These are phyloP conservation scores for Eustoma russellianum DNA, from an alignment of 257 asterid species.

Conservation along the genomic window DNA sequence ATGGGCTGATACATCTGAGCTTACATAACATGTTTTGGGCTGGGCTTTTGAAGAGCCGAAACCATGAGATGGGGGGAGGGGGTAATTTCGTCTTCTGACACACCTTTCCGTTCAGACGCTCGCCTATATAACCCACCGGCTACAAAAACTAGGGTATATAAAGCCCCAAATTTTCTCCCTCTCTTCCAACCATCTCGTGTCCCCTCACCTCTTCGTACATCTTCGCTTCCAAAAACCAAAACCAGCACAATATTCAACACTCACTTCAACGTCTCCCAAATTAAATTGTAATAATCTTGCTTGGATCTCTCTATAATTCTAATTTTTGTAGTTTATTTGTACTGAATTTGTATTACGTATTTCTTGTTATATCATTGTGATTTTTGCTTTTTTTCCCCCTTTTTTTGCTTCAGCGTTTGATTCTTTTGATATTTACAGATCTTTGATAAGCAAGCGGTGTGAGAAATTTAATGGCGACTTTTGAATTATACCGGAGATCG, in stretches of 20 bases:
- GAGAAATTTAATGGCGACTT: conserved; percentile 55
- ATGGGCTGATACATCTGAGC: too few species aligned
- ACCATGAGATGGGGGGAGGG: not conserved
- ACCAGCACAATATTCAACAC: conserved; percentile 6
- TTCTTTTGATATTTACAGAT: conserved; percentile 4
- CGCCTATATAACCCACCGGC: conserved; percentile 40
- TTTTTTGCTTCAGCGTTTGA: not conserved
- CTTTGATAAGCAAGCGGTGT: conserved; percentile 16
- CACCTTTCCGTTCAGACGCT: not conserved
- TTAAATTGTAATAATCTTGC: conserved; percentile 2
- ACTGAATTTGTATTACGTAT: not conserved
- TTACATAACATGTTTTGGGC: too few species aligned
- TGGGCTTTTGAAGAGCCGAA: too few species aligned
- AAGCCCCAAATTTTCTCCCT: conserved; percentile 57
- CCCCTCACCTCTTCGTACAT: conserved; percentile 8
- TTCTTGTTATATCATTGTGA: too few species aligned
- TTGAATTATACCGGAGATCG: conserved; percentile 76
- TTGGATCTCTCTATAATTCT: not conserved
- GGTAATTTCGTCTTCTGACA: conserved; percentile 20
- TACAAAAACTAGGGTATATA: conserved; percentile 70
- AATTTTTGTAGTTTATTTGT: not conserved
- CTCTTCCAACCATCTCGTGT: conserved; percentile 1
- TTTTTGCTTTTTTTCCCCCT: too few species aligned
- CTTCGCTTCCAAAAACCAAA: conserved; percentile 1
- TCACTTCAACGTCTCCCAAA: conserved; percentile 2